Evolutionary conservation across 2,329 filamentous ascomycete species (phyloP).

Genomic region (Lecanicillium sp.): DNA sequence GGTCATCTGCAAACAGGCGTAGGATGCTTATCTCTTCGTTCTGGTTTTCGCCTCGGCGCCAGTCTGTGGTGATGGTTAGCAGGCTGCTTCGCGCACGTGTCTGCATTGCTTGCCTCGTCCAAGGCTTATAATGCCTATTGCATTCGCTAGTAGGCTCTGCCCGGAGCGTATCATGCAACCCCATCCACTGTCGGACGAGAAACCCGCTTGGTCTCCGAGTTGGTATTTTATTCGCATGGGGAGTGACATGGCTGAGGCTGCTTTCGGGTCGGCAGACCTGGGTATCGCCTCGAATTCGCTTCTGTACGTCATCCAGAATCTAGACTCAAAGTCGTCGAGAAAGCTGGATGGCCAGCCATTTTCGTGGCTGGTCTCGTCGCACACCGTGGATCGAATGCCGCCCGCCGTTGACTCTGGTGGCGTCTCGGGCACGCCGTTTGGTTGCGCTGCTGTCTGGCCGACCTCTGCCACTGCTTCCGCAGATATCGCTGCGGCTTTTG

Average conservation of each 20-base stretch:
- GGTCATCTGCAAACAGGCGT: constrained; percentile 80
- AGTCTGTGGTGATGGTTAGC: constrained; percentile 45
- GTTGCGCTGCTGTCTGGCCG: constrained; percentile 7
- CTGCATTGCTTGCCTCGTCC: constrained; percentile 61
- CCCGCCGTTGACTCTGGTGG: constrained; percentile 44
- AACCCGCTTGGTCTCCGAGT: constrained; percentile 71
- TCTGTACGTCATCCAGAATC: constrained; percentile 94
- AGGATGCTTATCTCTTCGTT: constrained; percentile 65
- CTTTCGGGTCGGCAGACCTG: constrained; percentile 68
- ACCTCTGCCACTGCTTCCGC: background rate
- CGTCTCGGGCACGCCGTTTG: constrained; percentile 34
- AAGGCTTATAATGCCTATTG: constrained; percentile 64
- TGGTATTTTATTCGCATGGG: constrained; percentile 78
- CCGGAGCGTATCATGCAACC: constrained; percentile 98
- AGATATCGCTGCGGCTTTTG: constrained; percentile 11
- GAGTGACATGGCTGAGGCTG: constrained; percentile 67
- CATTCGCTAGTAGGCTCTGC: constrained; percentile 86
- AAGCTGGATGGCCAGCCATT: constrained; percentile 79
- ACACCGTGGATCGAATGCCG: constrained; percentile 46
- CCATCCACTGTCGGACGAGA: constrained; percentile 93
- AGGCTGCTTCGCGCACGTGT: background rate
- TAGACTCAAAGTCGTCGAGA: constrained; percentile 86
- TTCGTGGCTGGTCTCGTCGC: constrained; percentile 38
- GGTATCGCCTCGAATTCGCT: constrained; percentile 80
- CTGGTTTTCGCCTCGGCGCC: constrained; percentile 58